These are phyloP conservation scores for Macadamia integrifolia DNA, from an alignment of 164 flowering plant species.

Conservation along the genomic window DNA sequence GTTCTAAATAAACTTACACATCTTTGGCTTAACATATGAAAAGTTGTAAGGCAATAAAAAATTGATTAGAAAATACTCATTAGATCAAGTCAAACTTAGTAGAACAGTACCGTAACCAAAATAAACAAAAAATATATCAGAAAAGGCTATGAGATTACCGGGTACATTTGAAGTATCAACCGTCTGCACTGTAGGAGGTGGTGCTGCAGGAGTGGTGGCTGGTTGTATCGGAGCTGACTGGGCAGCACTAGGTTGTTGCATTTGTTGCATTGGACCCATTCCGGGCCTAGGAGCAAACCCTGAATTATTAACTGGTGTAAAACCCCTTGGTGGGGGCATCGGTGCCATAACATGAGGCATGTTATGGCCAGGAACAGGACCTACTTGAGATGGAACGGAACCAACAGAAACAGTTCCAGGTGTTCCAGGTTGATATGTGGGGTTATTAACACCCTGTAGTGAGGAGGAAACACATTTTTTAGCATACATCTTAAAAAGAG, in stretches of 20 bases:
- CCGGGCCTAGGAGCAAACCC: constrained; percentile 53
- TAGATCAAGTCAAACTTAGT: too few species aligned
- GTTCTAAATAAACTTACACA: too few species aligned
- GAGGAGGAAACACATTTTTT: not conserved
- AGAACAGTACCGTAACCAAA: not conserved
- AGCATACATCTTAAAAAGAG: not conserved
- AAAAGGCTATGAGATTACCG: constrained; percentile 35
- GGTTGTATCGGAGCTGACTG: constrained; percentile 40
- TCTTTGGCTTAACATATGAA: too few species aligned
- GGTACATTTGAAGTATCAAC: constrained; percentile 92
- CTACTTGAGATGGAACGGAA: constrained; percentile 37
- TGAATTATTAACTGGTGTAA: constrained; percentile 54
- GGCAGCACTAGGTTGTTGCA: constrained; percentile 70
- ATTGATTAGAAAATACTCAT: too few species aligned
- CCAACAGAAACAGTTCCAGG: constrained; percentile 39
- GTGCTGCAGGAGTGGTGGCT: constrained; percentile 53
- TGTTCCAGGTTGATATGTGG: constrained; percentile 41
- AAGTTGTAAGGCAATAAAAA: too few species aligned
- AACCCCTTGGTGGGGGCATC: constrained; percentile 39
- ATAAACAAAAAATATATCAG: not conserved
- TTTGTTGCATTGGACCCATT: constrained; percentile 51
- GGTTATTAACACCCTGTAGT: constrained; percentile 44
- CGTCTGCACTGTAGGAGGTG: constrained; percentile 92
- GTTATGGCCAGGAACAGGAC: constrained; percentile 34
- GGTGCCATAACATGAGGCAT: constrained; percentile 62